A percentile compares a stretch with the other conserved stretches of the same genome.
Conservation (phyloP, 768 basidiomycete species). For the Calocera viscosa region DNA sequence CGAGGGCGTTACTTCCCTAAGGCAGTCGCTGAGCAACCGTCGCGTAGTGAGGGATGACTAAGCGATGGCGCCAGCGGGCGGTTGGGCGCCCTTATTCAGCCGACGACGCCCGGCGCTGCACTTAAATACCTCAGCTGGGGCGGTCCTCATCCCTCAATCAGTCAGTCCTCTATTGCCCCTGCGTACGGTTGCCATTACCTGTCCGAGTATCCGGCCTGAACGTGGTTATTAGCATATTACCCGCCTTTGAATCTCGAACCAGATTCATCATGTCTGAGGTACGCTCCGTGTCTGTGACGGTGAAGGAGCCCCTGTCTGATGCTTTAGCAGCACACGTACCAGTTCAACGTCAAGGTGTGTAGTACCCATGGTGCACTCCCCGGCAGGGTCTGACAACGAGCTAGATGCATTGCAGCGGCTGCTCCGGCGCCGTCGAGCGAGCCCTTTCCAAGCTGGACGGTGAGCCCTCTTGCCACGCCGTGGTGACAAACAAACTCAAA, state of each 20-base stretch:
- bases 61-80: slow-evolving; percentile 3
- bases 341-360: slow-evolving; percentile 71
- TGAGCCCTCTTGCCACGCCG: slow-evolving; percentile 19
- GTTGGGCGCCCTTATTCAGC: background rate
- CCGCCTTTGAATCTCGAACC: too few species aligned
- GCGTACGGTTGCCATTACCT: background rate
- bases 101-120: too few species aligned
- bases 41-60: background rate
- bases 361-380: background rate
- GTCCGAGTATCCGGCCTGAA: background rate
- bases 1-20: background rate
- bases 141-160: background rate
- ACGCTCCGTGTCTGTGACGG: background rate
- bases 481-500: too few species aligned
- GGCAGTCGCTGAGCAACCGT: background rate
- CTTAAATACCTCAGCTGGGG: background rate
- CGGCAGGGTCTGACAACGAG: background rate
- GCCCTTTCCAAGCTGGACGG: slow-evolving; percentile 59
- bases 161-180: background rate
- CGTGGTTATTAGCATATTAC: too few species aligned
- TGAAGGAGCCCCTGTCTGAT: background rate
- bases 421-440: slow-evolving; percentile 68
- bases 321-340: slow-evolving; percentile 37
- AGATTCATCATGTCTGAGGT: background rate
- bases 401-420: slow-evolving; percentile 86